A percentile compares a stretch with the other conserved stretches of the same genome.
These are phyloP conservation scores for Microbotryum saponariae DNA, from an alignment of 1,284 basidiomycete species.

Conservation along the genomic window DNA sequence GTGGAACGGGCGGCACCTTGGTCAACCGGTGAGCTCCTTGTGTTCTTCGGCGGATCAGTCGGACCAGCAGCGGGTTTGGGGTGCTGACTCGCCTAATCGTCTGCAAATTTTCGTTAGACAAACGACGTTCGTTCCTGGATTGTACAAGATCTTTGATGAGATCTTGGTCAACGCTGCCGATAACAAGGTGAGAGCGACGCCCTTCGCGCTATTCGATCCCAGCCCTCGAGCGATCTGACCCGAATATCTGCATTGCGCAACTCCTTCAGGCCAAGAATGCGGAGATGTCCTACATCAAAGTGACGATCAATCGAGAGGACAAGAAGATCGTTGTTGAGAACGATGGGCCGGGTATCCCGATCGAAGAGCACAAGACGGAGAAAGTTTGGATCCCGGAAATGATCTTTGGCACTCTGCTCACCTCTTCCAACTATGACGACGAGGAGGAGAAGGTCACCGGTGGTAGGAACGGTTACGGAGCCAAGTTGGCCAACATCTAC, in stretches of 20 bases:
- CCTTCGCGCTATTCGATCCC: background rate
- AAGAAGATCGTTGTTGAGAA: slow-evolving; percentile 88
- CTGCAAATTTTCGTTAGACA: slow-evolving; percentile 41
- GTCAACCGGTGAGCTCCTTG: too few relatives aligned
- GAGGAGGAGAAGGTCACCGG: slow-evolving; percentile 98
- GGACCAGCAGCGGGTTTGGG: background rate
- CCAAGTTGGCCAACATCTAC: slow-evolving; percentile 97
- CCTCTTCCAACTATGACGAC: slow-evolving; percentile 97
- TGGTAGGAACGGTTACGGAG: slow-evolving; percentile 97
- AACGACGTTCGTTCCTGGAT: slow-evolving; percentile 90
- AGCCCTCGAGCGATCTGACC: background rate
- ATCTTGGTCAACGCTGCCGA: slow-evolving; percentile 99
- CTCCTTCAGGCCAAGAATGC: slow-evolving; percentile 69
- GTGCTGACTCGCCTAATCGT: too few relatives aligned
- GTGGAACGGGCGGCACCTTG: too few relatives aligned
- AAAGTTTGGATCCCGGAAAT: slow-evolving; percentile 95
- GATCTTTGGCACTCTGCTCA: slow-evolving; percentile 92
- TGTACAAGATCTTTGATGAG: slow-evolving; percentile 99
- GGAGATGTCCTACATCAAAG: slow-evolving; percentile 80
- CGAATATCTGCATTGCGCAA: background rate
- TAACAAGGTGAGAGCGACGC: slow-evolving; percentile 66
- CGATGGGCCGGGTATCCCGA: slow-evolving; percentile 92
- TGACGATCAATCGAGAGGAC: slow-evolving; percentile 75
- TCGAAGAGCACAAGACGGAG: slow-evolving; percentile 89
- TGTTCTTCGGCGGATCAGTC: background rate